These are phyloP conservation scores for Fraxinus angustifolia DNA, from an alignment of 305 asterid species.

Conservation along the genomic window DNA sequence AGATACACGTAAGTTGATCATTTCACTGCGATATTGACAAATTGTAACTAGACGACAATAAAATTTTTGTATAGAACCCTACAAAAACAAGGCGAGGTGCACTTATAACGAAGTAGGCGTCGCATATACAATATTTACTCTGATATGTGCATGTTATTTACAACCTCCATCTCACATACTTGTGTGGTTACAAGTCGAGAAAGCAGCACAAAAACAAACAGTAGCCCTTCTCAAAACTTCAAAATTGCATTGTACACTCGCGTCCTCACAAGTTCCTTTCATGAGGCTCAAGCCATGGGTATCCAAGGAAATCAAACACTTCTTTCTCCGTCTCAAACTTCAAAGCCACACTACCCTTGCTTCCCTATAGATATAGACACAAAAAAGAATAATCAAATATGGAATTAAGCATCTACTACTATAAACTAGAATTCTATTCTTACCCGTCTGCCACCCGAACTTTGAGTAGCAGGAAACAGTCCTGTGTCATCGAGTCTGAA, in stretches of 20 bases:
- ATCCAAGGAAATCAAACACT: slow-evolving; percentile 88
- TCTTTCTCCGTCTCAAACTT: slow-evolving; percentile 74
- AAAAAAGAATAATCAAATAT: not conserved
- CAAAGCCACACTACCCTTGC: slow-evolving; percentile 73
- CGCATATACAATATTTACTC: not conserved
- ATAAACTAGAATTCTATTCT: slow-evolving; percentile 1
- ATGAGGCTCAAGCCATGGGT: slow-evolving; percentile 75
- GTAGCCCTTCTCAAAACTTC: not conserved
- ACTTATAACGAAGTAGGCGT: not conserved
- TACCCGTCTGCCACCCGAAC: slow-evolving; percentile 71
- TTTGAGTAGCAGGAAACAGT: slow-evolving; percentile 72
- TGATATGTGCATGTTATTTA: slow-evolving; percentile 11
- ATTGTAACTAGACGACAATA: not conserved
- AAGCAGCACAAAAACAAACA: not conserved
- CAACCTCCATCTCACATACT: not conserved
- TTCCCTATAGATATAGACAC: slow-evolving; percentile 42
- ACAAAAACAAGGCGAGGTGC: not conserved
- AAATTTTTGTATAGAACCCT: not conserved
- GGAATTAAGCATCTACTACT: not conserved
- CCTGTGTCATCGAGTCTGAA: slow-evolving; percentile 90
- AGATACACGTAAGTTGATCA: not conserved
- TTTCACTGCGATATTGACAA: not conserved
- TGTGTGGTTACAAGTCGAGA: not conserved
- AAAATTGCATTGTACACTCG: not conserved
- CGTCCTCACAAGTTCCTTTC: slow-evolving; percentile 64